phyloP scores from a whole-genome alignment of 2,329 filamentous ascomycete genomes.

The Apiospora phragmitis region DNA sequence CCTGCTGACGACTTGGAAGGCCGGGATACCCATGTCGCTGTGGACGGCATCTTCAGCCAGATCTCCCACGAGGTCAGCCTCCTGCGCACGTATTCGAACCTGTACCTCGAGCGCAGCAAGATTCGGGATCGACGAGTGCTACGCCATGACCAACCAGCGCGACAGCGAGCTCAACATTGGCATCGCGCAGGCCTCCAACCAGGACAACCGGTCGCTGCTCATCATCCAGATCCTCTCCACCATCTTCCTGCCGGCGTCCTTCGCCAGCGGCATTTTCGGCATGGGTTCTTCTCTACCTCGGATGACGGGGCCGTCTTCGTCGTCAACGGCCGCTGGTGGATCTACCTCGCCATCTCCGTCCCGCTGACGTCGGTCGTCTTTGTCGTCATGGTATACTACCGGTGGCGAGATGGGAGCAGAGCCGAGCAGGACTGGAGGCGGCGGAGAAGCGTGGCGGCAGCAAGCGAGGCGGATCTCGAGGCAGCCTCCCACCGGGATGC shows the following conservation, averaged over 20 bases:
- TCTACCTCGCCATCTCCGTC: constrained; percentile 14
- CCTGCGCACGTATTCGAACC: constrained; percentile 12
- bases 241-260: constrained; percentile 15
- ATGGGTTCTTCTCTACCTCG: constrained; percentile 17
- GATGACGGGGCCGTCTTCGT: constrained; percentile 10
- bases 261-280: constrained; percentile 17
- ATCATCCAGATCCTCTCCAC: constrained; percentile 15
- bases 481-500: neutral
- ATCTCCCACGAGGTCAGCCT: constrained; percentile 12
- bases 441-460: neutral
- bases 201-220: constrained; percentile 15
- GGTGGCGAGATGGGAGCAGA: constrained; percentile 10
- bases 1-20: neutral
- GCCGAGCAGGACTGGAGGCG: constrained; percentile 12
- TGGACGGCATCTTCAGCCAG: constrained; percentile 15
- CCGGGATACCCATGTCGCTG: neutral
- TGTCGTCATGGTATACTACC: constrained; percentile 15
- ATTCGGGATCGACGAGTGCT: constrained; percentile 17
- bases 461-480: neutral
- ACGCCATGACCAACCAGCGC: constrained; percentile 17
- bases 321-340: constrained; percentile 13
- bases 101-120: constrained; percentile 17
- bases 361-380: constrained; percentile 13
- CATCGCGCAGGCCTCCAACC: constrained; percentile 16
- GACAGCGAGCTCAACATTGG: constrained; percentile 17